These are phyloP conservation scores for Lipomyces orientalis DNA, from an alignment of 805 yeast genomes.

Conservation along the genomic window DNA sequence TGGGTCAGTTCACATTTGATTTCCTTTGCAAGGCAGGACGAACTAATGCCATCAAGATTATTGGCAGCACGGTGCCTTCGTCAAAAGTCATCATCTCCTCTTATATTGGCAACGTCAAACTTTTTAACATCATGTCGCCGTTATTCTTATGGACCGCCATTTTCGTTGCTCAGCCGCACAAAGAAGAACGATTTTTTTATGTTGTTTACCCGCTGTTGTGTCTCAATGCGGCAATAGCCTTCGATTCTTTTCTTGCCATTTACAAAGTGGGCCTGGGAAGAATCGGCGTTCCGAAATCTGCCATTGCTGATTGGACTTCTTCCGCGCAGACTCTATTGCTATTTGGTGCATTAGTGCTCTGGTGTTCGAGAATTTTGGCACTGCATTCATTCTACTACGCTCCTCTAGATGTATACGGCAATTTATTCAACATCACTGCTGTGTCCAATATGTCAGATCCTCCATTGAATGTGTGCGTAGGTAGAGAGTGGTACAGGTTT, in stretches of 20 bases:
- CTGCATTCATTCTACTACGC: conserved; percentile 72
- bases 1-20: conserved; percentile 22
- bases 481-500: conserved; percentile 93
- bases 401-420: conserved; percentile 66
- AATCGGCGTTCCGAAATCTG: conserved; percentile 4
- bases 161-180: conserved; percentile 81
- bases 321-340: background rate
- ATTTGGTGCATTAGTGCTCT: background rate
- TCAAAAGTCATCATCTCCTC: conserved; percentile 7
- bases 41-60: conserved; percentile 1
- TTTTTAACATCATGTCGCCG: conserved; percentile 52
- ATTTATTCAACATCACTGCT: conserved; percentile 38
- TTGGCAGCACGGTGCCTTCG: conserved; percentile 4
- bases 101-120: conserved; percentile 17
- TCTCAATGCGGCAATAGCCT: conserved; percentile 63
- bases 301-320: background rate
- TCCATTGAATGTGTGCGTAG: conserved; percentile 73
- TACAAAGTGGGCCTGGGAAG: background rate
- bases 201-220: conserved; percentile 78
- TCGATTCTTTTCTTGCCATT: conserved; percentile 34
- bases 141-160: conserved; percentile 68
- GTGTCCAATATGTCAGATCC: conserved; percentile 29
- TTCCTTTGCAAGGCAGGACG: background rate
- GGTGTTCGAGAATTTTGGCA: conserved; percentile 60
- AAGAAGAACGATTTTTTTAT: conserved; percentile 89